Evolutionary conservation across 2,329 filamentous ascomycete genomes (phyloP).

Genomic region (Beauveria rudraprayagi): DNA sequence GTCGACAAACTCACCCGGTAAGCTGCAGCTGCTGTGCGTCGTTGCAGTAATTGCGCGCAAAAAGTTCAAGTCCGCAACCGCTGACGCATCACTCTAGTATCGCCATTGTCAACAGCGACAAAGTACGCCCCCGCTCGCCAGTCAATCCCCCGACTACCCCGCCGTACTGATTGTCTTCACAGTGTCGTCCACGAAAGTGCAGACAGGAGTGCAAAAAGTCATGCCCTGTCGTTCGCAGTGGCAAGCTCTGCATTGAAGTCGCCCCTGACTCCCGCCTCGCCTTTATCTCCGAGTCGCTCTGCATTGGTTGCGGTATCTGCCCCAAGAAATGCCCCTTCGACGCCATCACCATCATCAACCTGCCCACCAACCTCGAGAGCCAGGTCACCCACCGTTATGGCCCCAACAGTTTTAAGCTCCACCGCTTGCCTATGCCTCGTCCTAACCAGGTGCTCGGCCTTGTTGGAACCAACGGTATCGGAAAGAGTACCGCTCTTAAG

Average conservation of each 20-base stretch:
- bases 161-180: constrained; percentile 14
- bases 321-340: constrained; percentile 98
- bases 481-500: constrained; percentile 99
- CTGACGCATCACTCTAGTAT: constrained; percentile 52
- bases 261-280: constrained; percentile 81
- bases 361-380: constrained; percentile 97
- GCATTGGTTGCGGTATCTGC: constrained; percentile 98
- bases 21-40: constrained; percentile 22
- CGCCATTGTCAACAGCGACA: constrained; percentile 97
- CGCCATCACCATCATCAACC: constrained; percentile 99
- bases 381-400: constrained; percentile 98
- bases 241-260: constrained; percentile 97
- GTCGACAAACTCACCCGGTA: constrained; percentile 93
- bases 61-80: neutral
- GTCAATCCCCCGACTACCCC: constrained; percentile 15
- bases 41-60: neutral
- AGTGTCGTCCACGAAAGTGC: constrained; percentile 60
- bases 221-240: constrained; percentile 92
- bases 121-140: constrained; percentile 49
- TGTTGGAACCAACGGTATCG: constrained; percentile 99
- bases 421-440: constrained; percentile 89
- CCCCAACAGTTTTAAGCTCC: constrained; percentile 99
- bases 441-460: constrained; percentile 93
- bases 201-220: constrained; percentile 99
- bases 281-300: constrained; percentile 93